Evolutionary conservation across 495 filamentous ascomycete genomes (phyloP).

Genomic region (Parmelia sp.): DNA sequence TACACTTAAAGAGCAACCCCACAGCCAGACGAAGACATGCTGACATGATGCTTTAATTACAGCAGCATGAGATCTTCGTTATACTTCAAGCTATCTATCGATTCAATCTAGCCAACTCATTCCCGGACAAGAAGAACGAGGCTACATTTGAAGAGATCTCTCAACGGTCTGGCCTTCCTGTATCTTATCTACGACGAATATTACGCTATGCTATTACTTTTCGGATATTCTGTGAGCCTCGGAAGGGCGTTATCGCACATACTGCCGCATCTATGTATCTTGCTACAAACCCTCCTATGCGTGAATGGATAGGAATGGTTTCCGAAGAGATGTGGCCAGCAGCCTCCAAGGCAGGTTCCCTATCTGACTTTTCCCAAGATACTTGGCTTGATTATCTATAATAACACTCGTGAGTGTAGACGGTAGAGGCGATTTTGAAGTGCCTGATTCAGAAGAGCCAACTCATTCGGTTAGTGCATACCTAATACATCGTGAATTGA

Average conservation of each 20-base stretch:
- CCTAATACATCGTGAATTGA: no score
- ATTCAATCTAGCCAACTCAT: conserved; percentile 31
- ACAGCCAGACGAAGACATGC: no score
- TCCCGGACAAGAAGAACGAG: conserved; percentile 33
- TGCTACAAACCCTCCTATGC: conserved; percentile 37
- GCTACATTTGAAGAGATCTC: conserved; percentile 41
- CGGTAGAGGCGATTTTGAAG: no score
- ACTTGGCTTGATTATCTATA: no score
- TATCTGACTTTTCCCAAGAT: no score
- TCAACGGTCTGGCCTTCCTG: conserved; percentile 27
- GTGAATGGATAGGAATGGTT: conserved; percentile 48
- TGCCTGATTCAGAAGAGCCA: conserved; percentile 28
- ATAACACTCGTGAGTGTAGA: no score
- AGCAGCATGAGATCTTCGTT: no score
- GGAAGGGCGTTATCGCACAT: conserved; percentile 45
- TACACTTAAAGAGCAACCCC: no score
- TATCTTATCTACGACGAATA: conserved; percentile 18
- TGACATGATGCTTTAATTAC: no score
- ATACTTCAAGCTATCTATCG: conserved; percentile 20
- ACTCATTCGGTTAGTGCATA: conserved; percentile 40
- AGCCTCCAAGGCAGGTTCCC: conserved; percentile 31
- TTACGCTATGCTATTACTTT: conserved; percentile 31
- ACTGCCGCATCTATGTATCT: conserved; percentile 44
- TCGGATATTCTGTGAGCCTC: conserved; percentile 48
- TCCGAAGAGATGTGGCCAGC: conserved; percentile 47